Conservation (phyloP, 192 early-diverging fungal genomes). For the Entomortierella parvispora region DNA sequence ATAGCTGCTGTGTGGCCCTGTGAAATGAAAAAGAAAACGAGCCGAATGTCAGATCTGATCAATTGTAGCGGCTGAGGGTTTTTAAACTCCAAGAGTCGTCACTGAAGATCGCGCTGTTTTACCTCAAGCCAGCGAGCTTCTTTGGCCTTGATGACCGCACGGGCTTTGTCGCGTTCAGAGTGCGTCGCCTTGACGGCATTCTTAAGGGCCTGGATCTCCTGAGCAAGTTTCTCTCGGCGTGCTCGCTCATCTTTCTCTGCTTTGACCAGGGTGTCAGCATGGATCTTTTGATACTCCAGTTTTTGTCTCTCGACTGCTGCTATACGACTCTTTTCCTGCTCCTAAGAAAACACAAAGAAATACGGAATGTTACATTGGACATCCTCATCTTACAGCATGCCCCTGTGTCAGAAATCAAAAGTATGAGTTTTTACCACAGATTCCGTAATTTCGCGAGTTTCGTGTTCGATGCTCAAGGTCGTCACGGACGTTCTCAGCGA, state of each 20-base stretch:
- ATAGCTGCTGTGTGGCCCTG: slow-evolving; percentile 10
- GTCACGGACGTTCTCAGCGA: slow-evolving; percentile 15
- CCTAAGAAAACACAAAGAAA: background rate
- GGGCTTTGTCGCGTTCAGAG: slow-evolving; percentile 12
- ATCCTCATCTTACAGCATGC: too few relatives aligned
- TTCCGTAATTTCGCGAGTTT: background rate
- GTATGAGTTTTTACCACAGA: slow-evolving; percentile 21
- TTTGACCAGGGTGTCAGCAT: slow-evolving; percentile 8
- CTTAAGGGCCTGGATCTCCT: slow-evolving; percentile 3
- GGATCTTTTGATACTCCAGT: background rate
- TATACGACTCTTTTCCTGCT: too few relatives aligned
- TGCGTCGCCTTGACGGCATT: background rate
- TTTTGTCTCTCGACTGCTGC: background rate
- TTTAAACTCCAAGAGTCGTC: background rate
- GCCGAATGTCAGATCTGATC: background rate
- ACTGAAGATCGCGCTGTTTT: background rate
- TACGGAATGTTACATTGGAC: background rate
- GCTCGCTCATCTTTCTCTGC: slow-evolving; percentile 1
- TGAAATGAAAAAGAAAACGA: background rate
- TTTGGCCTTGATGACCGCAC: background rate
- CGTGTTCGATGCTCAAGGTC: background rate
- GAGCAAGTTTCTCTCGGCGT: background rate
- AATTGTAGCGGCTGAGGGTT: background rate
- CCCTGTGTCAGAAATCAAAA: too few relatives aligned
- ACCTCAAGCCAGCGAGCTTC: slow-evolving; percentile 16